Evolutionary conservation across 78 protist species (phyloP).

Genomic region (Cyanophora paradoxa): DNA sequence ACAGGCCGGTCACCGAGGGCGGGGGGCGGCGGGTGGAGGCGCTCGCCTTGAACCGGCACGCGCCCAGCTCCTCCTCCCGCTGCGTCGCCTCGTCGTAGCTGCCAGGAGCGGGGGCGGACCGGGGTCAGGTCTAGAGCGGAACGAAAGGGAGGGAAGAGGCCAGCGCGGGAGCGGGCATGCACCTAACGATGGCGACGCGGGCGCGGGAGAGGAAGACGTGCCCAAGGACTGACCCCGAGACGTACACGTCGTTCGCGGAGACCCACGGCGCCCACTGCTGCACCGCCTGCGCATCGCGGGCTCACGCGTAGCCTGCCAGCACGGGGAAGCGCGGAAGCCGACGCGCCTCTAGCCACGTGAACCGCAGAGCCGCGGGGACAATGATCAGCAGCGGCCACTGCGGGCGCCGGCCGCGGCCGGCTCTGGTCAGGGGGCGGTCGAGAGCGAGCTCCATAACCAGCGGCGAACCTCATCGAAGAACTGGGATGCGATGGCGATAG

Average conservation of each 20-base stretch:
- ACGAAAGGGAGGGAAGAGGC: too few relatives aligned
- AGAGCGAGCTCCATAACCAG: too few relatives aligned
- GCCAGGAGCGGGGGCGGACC: too few relatives aligned
- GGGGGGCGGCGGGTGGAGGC: not conserved
- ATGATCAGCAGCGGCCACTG: slow-evolving; percentile 28
- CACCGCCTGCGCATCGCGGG: not conserved
- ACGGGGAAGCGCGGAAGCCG: not conserved
- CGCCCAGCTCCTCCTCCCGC: not conserved
- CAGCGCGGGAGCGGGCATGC: too few relatives aligned
- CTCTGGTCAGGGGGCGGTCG: slow-evolving; percentile 7
- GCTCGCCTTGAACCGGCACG: not conserved
- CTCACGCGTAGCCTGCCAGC: not conserved
- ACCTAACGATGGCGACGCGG: not conserved
- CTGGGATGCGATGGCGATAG: too few relatives aligned
- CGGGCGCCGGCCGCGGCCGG: not conserved
- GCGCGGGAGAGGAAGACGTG: not conserved
- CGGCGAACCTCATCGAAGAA: too few relatives aligned
- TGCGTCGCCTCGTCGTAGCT: not conserved
- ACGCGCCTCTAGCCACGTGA: slow-evolving; percentile 4
- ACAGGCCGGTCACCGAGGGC: not conserved
- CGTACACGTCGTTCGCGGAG: too few relatives aligned
- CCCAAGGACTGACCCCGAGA: too few relatives aligned
- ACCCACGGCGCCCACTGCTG: not conserved
- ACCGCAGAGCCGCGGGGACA: not conserved
- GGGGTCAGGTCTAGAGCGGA: too few relatives aligned